Evolutionary conservation across 2,329 filamentous ascomycete genomes (phyloP).

Genomic region (Claviceps quebecensis): DNA sequence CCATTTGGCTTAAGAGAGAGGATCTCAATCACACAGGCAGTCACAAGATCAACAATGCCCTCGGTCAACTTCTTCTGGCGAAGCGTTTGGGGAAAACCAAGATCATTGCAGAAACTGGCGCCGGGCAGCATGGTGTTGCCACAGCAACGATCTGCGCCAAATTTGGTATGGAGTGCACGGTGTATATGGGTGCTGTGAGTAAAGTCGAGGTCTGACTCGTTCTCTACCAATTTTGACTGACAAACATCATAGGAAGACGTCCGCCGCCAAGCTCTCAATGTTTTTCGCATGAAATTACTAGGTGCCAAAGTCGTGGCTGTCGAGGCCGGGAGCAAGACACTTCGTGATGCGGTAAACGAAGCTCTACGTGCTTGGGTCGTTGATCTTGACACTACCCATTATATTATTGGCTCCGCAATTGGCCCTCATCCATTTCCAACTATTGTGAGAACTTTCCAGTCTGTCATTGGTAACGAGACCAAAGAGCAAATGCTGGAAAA

Average conservation of each 20-base stretch:
- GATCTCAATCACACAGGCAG: conserved; percentile 96
- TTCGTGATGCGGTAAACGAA: conserved; percentile 87
- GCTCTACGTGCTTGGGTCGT: conserved; percentile 90
- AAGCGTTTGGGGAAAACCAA: conserved; percentile 80
- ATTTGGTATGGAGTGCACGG: conserved; percentile 94
- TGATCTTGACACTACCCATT: conserved; percentile 85
- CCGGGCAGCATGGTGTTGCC: conserved; percentile 93
- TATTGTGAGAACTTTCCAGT: conserved; percentile 95
- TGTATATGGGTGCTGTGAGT: conserved; percentile 82
- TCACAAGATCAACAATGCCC: conserved; percentile 98
- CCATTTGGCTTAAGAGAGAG: conserved; percentile 96
- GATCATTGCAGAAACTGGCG: conserved; percentile 96
- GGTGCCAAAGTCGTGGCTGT: conserved; percentile 88
- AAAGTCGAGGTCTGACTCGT: neutral
- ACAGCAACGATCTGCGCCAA: conserved; percentile 96
- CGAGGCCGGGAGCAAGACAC: conserved; percentile 72
- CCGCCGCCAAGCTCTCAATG: conserved; percentile 87
- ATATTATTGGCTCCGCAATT: conserved; percentile 95
- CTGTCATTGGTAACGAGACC: conserved; percentile 88
- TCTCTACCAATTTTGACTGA: conserved; percentile 10
- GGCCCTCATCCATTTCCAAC: conserved; percentile 96
- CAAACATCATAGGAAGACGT: conserved; percentile 58
- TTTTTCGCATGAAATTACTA: conserved; percentile 95
- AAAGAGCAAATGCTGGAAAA: conserved; percentile 79
- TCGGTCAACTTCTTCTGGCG: conserved; percentile 84